Base-by-base conservation (phyloP, 108 stramenopile genomes). In the Nitzschia inconspicua region DNA sequence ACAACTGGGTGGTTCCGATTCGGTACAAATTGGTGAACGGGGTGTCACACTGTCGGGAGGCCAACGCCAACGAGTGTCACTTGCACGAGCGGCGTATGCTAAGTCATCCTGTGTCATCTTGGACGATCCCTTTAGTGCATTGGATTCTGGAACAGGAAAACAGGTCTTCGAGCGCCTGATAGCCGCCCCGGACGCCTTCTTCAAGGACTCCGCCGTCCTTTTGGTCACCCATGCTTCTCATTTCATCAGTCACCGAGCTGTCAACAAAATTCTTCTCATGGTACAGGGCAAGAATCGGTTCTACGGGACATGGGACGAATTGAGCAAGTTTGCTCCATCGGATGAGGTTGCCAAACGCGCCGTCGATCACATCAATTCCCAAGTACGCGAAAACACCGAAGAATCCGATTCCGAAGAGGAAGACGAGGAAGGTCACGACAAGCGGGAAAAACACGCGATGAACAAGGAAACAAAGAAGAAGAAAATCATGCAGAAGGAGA, bases 91-190 rank as follows among this genome's bases (percentile, higher is more conserved):
- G 14, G 85, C 88, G n/a, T 96, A 96, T 72, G 14, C 32, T 19
- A 55, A 78, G 28, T 84, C 91, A 0, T 73, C 83, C 44, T 28
- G 96, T 6, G 56, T 76, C 0, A 37, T 96, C 3, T 79, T 95
- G 20, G 97, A 98, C 57, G 97, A 98, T 68, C 94, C 94, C 18
- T 68, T 98, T 37, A 78, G 82, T 27, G 97, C 97, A 4, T 61
- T 98, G 41, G 98, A 98, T 79, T 77, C 93, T 6, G 73, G 81
- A n/a, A 95, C 95, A 13, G 86, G 75, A 6, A 74, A 76, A 31
- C 40, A 43, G 3, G 73, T 96, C 31, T 96, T 98, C 59, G 85
- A 95, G 29, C 58, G 73, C 25, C 49, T 95, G 32, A 72, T 88
- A 36, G 60, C 79, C 20, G 66, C 66, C 0, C 60, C 65, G 25